phyloP scores from a whole-genome alignment of 208 protist species.

The Balamuthia mandrillaris region DNA sequence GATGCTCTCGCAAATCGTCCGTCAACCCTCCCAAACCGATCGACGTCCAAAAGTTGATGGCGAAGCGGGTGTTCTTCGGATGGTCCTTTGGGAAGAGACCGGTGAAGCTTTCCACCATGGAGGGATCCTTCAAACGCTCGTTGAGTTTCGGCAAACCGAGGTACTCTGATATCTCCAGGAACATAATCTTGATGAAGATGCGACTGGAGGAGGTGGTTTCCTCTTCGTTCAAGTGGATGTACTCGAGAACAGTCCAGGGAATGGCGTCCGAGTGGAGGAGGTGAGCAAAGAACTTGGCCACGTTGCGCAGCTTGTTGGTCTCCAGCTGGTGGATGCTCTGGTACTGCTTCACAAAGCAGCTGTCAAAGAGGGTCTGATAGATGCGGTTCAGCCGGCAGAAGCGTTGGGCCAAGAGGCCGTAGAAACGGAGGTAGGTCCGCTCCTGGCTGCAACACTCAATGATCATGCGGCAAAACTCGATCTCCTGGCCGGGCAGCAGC shows the following conservation, averaged over 20 bases:
- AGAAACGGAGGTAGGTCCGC: constrained; percentile 89
- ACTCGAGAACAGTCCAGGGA: constrained; percentile 80
- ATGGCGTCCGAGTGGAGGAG: constrained; percentile 90
- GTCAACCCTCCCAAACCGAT: constrained; percentile 81
- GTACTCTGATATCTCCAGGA: constrained; percentile 72
- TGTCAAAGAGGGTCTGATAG: constrained; percentile 49
- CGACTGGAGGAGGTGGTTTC: constrained; percentile 84
- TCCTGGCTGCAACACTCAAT: constrained; percentile 96
- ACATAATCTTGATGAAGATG: constrained; percentile 90
- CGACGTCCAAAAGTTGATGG: constrained; percentile 91
- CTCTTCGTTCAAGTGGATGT: constrained; percentile 75
- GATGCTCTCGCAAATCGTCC: constrained; percentile 34
- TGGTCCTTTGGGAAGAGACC: constrained; percentile 82
- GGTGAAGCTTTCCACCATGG: constrained; percentile 60
- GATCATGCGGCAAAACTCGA: constrained; percentile 93
- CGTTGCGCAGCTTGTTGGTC: constrained; percentile 95
- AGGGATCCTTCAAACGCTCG: constrained; percentile 68
- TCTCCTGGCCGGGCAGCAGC: constrained; percentile 56
- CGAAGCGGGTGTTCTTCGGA: constrained; percentile 82
- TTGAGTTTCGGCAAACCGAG: constrained; percentile 70
- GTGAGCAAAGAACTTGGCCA: constrained; percentile 94
- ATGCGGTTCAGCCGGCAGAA: constrained; percentile 88
- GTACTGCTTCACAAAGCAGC: constrained; percentile 76
- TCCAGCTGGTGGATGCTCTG: constrained; percentile 85
- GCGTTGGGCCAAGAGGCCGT: constrained; percentile 90